Conservation (phyloP, 1,284 basidiomycete genomes). For the Ganoderma boninense region DNA sequence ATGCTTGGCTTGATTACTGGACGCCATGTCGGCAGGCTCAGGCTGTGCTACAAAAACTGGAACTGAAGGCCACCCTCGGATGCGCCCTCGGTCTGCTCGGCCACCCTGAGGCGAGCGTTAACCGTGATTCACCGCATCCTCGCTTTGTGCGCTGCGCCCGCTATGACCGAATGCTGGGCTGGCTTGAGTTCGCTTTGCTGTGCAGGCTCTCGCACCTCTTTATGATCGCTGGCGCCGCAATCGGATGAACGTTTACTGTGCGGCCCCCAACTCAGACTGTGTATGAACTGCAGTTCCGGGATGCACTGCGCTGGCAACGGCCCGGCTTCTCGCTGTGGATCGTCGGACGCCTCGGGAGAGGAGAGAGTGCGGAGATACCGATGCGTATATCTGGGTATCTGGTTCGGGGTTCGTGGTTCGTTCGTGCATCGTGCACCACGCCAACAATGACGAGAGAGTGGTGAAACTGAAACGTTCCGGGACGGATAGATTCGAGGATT, state of each 20-base stretch:
- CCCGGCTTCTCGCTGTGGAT: constrained; percentile 6
- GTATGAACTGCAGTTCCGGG: background rate
- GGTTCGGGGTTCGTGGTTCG: background rate
- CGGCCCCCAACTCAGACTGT: background rate
- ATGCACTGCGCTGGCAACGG: background rate
- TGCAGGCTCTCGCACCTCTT: background rate
- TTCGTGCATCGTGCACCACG: background rate
- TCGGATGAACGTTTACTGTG: background rate
- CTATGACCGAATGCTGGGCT: constrained; percentile 1
- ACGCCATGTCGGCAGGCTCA: background rate
- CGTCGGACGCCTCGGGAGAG: background rate
- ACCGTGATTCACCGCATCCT: background rate
- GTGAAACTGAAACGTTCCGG: constrained; percentile 4
- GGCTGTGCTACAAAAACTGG: background rate
- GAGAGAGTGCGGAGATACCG: background rate
- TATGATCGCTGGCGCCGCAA: background rate
- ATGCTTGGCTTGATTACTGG: background rate
- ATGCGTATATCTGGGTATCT: background rate
- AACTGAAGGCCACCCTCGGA: background rate
- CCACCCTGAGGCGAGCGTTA: background rate
- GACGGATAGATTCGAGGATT: background rate
- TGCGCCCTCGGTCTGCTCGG: constrained; percentile 10
- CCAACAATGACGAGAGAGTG: background rate
- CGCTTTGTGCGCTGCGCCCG: background rate
- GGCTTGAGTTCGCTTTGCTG: background rate